Evolutionary conservation across 1,284 basidiomycete genomes (phyloP), one percentile per base, ranked within the genome.

Genomic region (Coriolopsis trogii): DNA sequence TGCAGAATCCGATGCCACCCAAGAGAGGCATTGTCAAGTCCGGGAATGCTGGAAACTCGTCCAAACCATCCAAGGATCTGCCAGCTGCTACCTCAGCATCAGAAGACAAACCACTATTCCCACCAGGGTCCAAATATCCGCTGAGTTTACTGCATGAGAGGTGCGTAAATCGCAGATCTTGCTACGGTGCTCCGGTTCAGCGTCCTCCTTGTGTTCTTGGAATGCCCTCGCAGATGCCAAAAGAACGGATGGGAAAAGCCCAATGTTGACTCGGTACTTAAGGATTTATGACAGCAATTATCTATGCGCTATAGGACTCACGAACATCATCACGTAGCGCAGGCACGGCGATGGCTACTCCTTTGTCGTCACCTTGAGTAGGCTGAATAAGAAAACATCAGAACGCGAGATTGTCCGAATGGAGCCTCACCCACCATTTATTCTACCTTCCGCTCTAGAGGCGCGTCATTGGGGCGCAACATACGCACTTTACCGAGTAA

Each of bases 401-500:
- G 78, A 87, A 56, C 76, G 73, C 52, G 89, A 93, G 62, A 77
- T 73, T 12, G 85, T 93, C n/a, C 78, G 83, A 38, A 69, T 95
- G 58, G 81, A 82, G 52, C 87, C 93, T 4, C 81, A 88, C 63
- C 86, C 85, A 6, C 79, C 85, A 12, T 79, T 88, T 61, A 67
- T 79, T 37, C 76, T 82, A 46, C 77, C 80, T 5, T 84, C 83
- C 16, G 78, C 82, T 3, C 67, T 87, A 24, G 87, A 94, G 70
- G 91, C 92, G 16, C 86, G 84, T 42, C 93, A 95, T 64, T 94
- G 87, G 82, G 91, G 88, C 20, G 92, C 93, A 21, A 90, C 90
- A 3, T 94, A 93, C 63, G 91, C 91, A 24, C 70, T 95, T 49
- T 91, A 93, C 70, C 83, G 93, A 56, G 90, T 93, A 67, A 70